Evolutionary conservation across 1,284 basidiomycete species (phyloP).

Genomic region (Rhodofomes roseus): DNA sequence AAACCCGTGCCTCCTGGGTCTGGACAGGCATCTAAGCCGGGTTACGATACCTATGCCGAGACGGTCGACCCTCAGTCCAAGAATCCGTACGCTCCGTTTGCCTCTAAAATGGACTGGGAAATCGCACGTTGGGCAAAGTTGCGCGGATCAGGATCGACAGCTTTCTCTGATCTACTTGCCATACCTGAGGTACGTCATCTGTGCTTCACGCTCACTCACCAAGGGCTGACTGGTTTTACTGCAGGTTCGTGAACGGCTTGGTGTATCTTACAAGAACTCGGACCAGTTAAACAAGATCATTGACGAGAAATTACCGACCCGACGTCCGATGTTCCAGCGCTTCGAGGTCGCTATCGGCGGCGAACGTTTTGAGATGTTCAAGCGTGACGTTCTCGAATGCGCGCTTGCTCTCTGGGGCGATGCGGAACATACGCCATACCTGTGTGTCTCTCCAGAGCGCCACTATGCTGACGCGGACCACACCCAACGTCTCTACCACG

Average conservation of each 20-base stretch:
- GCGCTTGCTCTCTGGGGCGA: background rate
- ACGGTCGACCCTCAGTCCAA: too few species aligned
- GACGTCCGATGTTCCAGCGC: background rate
- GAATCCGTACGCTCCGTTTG: too few species aligned
- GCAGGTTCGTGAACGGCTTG: background rate
- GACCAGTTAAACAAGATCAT: background rate
- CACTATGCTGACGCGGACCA: slow-evolving; percentile 26
- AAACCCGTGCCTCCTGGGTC: too few species aligned
- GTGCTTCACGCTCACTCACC: background rate
- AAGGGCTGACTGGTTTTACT: background rate
- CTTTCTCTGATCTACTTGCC: too few species aligned
- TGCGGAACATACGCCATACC: background rate
- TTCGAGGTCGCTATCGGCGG: background rate
- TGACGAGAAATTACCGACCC: background rate
- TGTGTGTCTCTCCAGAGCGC: slow-evolving; percentile 28
- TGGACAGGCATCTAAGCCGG: too few species aligned
- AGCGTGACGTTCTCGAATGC: background rate
- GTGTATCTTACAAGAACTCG: background rate
- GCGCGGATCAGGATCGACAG: too few species aligned
- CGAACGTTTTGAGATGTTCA: background rate
- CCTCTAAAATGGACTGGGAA: too few species aligned
- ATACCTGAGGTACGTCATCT: too few species aligned
- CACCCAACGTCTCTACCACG: slow-evolving; percentile 19
- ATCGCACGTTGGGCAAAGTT: too few species aligned
- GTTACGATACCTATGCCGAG: too few species aligned